Evolutionary conservation across 108 stramenopile species (phyloP).

Genomic region (Stephanodiscus triporus): DNA sequence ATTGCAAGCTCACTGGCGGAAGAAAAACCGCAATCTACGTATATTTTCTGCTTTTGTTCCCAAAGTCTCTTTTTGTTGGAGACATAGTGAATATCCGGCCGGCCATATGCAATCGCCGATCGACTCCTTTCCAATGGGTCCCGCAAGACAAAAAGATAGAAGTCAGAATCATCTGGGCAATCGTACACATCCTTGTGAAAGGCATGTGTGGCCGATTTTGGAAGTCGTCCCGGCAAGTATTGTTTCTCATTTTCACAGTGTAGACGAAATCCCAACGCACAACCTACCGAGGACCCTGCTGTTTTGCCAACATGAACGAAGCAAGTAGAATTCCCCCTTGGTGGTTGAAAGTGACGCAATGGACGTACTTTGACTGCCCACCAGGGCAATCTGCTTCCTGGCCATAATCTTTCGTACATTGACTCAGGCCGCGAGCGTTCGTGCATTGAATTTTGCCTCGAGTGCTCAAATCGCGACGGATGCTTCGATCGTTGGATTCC

Average conservation of each 20-base stretch:
- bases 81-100: constrained; percentile 4
- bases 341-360: not conserved
- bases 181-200: constrained; percentile 28
- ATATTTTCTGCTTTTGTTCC: not conserved
- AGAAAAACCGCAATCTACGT: not conserved
- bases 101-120: constrained; percentile 23
- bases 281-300: not conserved
- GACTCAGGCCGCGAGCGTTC: not conserved
- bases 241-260: not conserved
- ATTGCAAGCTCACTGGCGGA: constrained; percentile 2
- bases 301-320: constrained; percentile 3
- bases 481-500: not conserved
- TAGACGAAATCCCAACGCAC: not conserved
- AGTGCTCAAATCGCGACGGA: not conserved
- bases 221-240: constrained; percentile 9
- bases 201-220: constrained; percentile 12
- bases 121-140: constrained; percentile 24
- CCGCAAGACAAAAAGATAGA: constrained; percentile 27
- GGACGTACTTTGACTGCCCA: not conserved
- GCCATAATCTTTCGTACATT: not conserved
- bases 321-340: not conserved
- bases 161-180: constrained; percentile 21
- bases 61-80: not conserved
- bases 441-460: not conserved
- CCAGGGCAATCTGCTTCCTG: not conserved